Percentiles rank a stretch among this genome's conserved stretches.
These are phyloP conservation scores for Trypanosoma cruzi DNA, from an alignment of 208 protist genomes.

Conservation along the genomic window DNA sequence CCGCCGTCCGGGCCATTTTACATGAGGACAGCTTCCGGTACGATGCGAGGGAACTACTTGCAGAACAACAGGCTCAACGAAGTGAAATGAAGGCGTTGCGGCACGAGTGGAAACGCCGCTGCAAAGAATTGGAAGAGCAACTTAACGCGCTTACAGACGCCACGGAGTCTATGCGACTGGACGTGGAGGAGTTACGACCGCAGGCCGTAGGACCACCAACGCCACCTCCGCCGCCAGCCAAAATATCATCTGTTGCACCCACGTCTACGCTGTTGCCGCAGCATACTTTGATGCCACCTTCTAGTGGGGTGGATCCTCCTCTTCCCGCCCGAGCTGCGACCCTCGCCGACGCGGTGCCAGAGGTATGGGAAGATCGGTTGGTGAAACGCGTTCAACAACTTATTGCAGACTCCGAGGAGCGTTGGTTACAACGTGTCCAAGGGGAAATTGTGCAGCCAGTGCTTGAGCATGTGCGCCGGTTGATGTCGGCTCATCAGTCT, in stretches of 20 bases:
- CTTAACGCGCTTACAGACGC: neutral
- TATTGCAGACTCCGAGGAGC: conserved; percentile 13
- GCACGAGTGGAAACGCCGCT: conserved; percentile 29
- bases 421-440: conserved; percentile 28
- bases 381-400: conserved; percentile 14
- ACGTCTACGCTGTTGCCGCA: neutral
- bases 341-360: neutral
- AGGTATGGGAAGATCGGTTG: conserved; percentile 11
- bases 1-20: conserved; percentile 42
- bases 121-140: conserved; percentile 31
- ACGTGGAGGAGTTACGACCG: conserved; percentile 25
- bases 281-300: neutral
- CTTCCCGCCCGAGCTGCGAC: neutral
- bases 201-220: conserved; percentile 8
- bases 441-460: conserved; percentile 57
- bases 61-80: conserved; percentile 24
- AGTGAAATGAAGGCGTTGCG: conserved; percentile 32
- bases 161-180: conserved; percentile 11
- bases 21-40: conserved; percentile 45
- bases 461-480: conserved; percentile 68
- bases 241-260: neutral
- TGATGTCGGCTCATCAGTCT: conserved; percentile 72
- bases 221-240: conserved; percentile 2
- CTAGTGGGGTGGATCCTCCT: neutral
- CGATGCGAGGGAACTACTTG: conserved; percentile 14